Conservation (phyloP, 106 monocot genomes). For the Dendrobium catenatum region DNA sequence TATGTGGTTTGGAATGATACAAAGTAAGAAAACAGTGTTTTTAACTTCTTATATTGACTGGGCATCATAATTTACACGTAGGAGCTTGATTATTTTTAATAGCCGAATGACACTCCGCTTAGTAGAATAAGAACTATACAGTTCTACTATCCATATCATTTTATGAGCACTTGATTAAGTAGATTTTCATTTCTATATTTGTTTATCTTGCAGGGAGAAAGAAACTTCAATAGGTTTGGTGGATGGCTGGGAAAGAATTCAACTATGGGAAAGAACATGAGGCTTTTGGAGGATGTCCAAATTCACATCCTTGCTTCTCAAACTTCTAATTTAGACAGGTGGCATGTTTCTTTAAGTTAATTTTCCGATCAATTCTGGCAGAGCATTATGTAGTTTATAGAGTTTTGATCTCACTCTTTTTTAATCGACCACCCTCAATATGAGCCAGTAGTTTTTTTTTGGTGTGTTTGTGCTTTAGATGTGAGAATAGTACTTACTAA, state of each 20-base stretch:
- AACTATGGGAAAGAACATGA: conserved; percentile 87
- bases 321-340: conserved; percentile 75
- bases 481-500: not conserved
- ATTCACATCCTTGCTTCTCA: conserved; percentile 88
- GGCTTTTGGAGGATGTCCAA: conserved; percentile 92
- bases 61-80: not conserved
- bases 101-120: not conserved
- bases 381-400: not conserved
- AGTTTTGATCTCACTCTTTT: not conserved
- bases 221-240: conserved; percentile 95
- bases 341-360: conserved; percentile 4
- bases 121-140: not conserved
- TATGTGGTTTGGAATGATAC: not conserved
- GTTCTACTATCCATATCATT: not conserved
- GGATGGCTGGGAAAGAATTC: conserved; percentile 99
- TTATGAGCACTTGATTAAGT: not conserved
- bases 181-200: not conserved
- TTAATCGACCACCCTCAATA: not conserved
- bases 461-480: not conserved
- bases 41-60: not conserved
- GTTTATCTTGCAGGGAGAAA: conserved; percentile 61
- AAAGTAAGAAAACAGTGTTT: not conserved
- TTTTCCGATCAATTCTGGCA: not conserved
- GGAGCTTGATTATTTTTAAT: not conserved
- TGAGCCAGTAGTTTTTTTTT: not conserved